Base-by-base conservation (phyloP, 257 asterid species). In the Asclepias syriaca region DNA sequence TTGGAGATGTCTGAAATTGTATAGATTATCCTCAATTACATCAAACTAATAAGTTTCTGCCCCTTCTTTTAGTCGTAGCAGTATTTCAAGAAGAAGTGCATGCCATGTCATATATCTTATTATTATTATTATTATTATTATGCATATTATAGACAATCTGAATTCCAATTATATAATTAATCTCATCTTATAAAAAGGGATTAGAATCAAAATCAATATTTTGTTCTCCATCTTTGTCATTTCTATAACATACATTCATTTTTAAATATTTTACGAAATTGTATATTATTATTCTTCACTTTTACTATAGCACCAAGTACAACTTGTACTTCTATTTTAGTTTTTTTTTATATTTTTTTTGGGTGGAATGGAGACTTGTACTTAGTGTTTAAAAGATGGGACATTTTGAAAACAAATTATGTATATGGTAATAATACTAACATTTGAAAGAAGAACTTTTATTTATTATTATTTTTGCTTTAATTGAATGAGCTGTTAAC, bases 1-100 rank as follows among this genome's bases (percentile, higher is more conserved):
- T 53, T 48, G 78, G 85, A 81, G 66, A 76, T 81, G 69, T 73
- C 73, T 53, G 80, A 75, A 45, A 71, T 79, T 19, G 80, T 79
- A 6, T 51, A 75, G 50, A 51, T 68, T 14, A 45, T 51, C 37
- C 12, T 50, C 21, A 43, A 43, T 43, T 6, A 43, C 48, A 48
- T 48, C 0, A 48, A 48, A 48, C 11, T 40, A 40, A 40, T 48
- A 3, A 24, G 4, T 48, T 56, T 8, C 8, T 21, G 1, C 8
- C 16, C 15, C 19, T 4, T 0, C 13, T 11, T 11, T 4, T 50
- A 48, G 53, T 43, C 8, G 11, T 43, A 43, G 48, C 48, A 43
- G 48, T 43, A 48, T 3, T 48, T 14, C 53, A 48, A 12, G 53
- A 13, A 48, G 1, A 61, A 32, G 46, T 61, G 27, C 46, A 22